Percentiles rank a stretch among this genome's conserved stretches.
Evolutionary conservation across 2,329 filamentous ascomycete species (phyloP).

Genomic region (Colletotrichum cereale): DNA sequence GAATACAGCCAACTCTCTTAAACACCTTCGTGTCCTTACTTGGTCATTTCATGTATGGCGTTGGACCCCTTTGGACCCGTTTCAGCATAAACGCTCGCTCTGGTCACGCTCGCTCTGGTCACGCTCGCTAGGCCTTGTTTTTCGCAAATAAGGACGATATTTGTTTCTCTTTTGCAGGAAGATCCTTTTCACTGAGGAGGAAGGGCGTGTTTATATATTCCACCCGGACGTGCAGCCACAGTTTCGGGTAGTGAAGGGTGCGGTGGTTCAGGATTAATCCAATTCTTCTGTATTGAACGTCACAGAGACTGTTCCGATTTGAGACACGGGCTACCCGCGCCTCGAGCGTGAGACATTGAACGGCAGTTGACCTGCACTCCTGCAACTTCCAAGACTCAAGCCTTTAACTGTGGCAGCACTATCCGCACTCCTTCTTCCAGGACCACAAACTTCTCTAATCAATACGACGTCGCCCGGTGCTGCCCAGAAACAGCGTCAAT

Average conservation of each 20-base stretch:
- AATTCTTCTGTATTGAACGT: constrained; percentile 1
- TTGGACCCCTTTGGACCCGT: constrained; percentile 42
- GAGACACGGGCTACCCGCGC: not conserved
- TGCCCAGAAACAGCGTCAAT: not conserved
- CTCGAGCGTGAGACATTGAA: not conserved
- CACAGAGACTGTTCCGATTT: not conserved
- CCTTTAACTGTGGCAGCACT: not conserved
- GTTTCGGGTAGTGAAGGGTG: constrained; percentile 5
- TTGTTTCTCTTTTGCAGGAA: constrained; percentile 8
- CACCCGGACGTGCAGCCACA: not conserved
- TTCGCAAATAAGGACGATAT: constrained; percentile 18
- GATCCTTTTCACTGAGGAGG: not conserved
- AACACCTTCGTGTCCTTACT: not conserved
- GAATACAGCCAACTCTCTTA: constrained; percentile 44
- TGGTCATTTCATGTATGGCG: constrained; percentile 44
- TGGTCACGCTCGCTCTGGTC: constrained; percentile 10
- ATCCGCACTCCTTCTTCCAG: not conserved
- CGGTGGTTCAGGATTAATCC: constrained; percentile 33
- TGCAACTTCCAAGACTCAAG: not conserved
- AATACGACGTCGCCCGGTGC: not conserved
- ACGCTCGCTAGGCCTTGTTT: constrained; percentile 17
- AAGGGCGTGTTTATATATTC: constrained; percentile 26
- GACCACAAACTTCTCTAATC: not conserved
- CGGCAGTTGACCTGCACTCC: not conserved
- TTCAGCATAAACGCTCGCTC: constrained; percentile 39